phyloP scores from a whole-genome alignment of 164 flowering plant species.

The Euptelea pleiosperma region DNA sequence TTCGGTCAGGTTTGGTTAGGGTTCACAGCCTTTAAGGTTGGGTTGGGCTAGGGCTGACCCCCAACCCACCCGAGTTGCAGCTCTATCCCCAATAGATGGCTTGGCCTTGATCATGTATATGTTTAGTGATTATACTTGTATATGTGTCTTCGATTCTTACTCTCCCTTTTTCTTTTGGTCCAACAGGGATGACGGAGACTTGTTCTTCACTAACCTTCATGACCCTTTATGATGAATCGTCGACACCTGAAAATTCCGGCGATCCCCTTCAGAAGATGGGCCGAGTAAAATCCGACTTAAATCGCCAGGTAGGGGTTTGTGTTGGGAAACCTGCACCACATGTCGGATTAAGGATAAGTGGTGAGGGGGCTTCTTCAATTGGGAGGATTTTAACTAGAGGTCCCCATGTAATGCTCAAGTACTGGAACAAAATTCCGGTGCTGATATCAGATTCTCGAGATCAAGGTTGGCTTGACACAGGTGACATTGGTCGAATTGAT shows the following conservation, averaged over 20 bases:
- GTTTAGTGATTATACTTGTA: no score
- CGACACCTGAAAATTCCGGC: conserved; percentile 18
- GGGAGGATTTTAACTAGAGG: conserved; percentile 89
- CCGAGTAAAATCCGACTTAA: conserved; percentile 3
- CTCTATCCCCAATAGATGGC: no score
- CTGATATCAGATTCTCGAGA: conserved; percentile 8
- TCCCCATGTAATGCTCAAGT: conserved; percentile 71
- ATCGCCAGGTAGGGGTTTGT: conserved; percentile 30
- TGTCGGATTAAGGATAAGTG: conserved; percentile 52
- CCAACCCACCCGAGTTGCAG: no score
- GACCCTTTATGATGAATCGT: conserved; percentile 62
- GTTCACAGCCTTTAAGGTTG: no score
- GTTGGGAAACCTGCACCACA: conserved; percentile 96
- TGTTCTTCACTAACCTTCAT: conserved; percentile 89
- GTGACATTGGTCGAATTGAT: conserved; percentile 78
- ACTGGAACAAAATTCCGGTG: conserved; percentile 45
- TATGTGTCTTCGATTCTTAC: no score
- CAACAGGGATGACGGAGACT: conserved; percentile 88
- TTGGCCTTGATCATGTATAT: no score
- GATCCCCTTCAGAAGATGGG: conserved; percentile 9
- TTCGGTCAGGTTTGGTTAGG: no score
- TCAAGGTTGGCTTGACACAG: conserved; percentile 80
- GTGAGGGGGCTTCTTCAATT: conserved; percentile 33
- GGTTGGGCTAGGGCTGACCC: no score
- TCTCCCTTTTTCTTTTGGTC: background rate